Conservation (phyloP, 2,329 filamentous ascomycete species). For the Westerdykella sp. region DNA sequence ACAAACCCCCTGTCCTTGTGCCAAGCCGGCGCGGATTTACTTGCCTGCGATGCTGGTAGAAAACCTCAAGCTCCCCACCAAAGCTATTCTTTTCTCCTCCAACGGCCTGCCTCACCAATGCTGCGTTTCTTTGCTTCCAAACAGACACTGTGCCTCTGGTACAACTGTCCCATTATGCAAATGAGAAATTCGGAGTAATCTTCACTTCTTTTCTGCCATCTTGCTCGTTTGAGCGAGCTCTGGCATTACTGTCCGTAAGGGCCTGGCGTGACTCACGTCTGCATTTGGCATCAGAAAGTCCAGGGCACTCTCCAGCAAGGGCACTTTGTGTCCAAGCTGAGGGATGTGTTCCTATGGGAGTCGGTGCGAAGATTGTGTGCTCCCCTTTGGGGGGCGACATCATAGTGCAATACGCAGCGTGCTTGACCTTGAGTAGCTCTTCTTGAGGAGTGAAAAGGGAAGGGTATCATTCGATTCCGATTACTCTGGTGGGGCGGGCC, state of each 20-base stretch:
- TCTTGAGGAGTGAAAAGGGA: conserved; percentile 38
- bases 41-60: conserved; percentile 27
- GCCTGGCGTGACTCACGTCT: conserved; percentile 78
- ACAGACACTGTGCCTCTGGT: conserved; percentile 42
- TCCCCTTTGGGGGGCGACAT: conserved; percentile 58
- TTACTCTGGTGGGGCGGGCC: conserved; percentile 78
- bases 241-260: conserved; percentile 69
- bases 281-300: conserved; percentile 87
- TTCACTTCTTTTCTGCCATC: conserved; percentile 55
- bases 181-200: conserved; percentile 99
- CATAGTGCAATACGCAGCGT: conserved; percentile 97
- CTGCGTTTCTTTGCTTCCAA: conserved; percentile 95
- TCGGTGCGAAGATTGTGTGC: conserved; percentile 88
- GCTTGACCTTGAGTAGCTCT: conserved; percentile 42
- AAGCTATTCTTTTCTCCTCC: conserved; percentile 40
- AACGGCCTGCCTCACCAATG: conserved; percentile 83
- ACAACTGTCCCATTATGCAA: conserved; percentile 52
- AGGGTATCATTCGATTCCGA: conserved; percentile 82
- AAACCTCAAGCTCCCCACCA: conserved; percentile 21
- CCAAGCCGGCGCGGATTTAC: conserved; percentile 2
- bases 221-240: conserved; percentile 25
- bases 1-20: background rate
- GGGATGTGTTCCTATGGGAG: conserved; percentile 67
- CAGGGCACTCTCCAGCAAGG: conserved; percentile 48
- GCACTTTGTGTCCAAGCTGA: conserved; percentile 22